Conservation (phyloP, 2,329 filamentous ascomycete genomes). For the Colletotrichum cuscutae region DNA sequence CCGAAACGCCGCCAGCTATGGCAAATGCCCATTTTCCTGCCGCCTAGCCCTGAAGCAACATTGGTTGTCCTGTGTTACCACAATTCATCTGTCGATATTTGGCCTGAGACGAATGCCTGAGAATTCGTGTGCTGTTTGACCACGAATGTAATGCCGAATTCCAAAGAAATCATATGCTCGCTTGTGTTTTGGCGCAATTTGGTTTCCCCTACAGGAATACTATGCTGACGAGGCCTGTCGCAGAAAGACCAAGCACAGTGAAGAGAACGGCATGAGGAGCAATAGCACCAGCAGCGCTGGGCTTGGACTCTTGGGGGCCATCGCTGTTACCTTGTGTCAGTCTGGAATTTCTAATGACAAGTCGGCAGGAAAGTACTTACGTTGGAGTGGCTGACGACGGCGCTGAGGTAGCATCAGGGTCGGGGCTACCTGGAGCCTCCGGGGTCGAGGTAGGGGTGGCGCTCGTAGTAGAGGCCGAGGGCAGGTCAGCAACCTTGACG, state of each 20-base stretch:
- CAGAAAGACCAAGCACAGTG: slow-evolving; percentile 17
- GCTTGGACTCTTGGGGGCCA: slow-evolving; percentile 13
- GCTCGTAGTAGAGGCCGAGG: not conserved
- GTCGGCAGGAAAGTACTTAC: slow-evolving; percentile 1
- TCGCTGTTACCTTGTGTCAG: slow-evolving; percentile 2
- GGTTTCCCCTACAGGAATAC: slow-evolving; percentile 16
- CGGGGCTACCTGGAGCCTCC: not conserved
- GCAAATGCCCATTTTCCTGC: not conserved
- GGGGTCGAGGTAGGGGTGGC: not conserved
- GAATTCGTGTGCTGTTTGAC: slow-evolving; percentile 12
- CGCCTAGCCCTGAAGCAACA: not conserved
- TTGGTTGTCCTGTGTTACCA: slow-evolving; percentile 4
- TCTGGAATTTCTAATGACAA: not conserved
- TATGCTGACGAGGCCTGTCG: slow-evolving; percentile 17
- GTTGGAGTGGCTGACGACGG: slow-evolving; percentile 2
- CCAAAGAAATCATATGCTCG: not conserved
- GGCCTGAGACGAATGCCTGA: not conserved
- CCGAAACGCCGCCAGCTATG: not conserved
- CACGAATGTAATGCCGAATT: not conserved
- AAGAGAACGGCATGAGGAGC: slow-evolving; percentile 28
- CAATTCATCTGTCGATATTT: not conserved
- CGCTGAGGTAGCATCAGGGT: not conserved
- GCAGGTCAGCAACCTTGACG: slow-evolving; percentile 14
- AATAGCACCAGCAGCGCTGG: slow-evolving; percentile 29
- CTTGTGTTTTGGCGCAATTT: not conserved